These are phyloP conservation scores for Symbiodinium natans DNA, from an alignment of 73 alveolate genomes.

Conservation along the genomic window DNA sequence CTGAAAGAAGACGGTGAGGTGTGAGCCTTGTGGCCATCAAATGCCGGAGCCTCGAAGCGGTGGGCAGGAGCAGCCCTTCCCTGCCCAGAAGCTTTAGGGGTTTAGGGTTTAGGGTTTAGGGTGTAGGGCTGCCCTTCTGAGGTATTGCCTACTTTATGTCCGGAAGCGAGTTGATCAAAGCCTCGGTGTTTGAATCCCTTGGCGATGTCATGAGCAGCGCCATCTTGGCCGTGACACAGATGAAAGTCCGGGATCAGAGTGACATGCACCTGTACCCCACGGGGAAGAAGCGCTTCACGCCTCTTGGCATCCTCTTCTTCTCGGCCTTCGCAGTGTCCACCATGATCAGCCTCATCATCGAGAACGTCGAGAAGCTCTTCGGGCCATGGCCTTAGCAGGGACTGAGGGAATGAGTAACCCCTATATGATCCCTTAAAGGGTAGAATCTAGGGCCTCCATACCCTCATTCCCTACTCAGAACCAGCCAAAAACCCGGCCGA, in stretches of 20 bases:
- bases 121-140: neutral
- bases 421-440: too few species aligned
- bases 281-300: conserved; percentile 81
- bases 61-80: neutral
- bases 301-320: conserved; percentile 74
- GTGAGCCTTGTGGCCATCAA: conserved; percentile 56
- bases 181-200: conserved; percentile 77
- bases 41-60: conserved; percentile 23
- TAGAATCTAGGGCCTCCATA: too few species aligned
- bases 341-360: conserved; percentile 65
- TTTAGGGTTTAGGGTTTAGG: neutral
- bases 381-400: neutral
- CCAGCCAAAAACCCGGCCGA: too few species aligned
- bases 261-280: conserved; percentile 87
- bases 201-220: conserved; percentile 87
- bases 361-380: conserved; percentile 83
- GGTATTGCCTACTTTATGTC: conserved; percentile 83
- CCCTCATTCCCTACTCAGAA: too few species aligned
- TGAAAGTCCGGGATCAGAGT: conserved; percentile 62
- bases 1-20: neutral
- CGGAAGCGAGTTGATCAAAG: conserved; percentile 81
- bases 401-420: too few species aligned
- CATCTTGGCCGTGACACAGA: conserved; percentile 82
- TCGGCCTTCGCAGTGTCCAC: conserved; percentile 90
- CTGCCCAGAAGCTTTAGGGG: too few species aligned